Percentiles rank a stretch among this genome's conserved stretches.
Evolutionary conservation across 1,284 basidiomycete species (phyloP).

Genomic region (Neotropicomus parvogracilis): DNA sequence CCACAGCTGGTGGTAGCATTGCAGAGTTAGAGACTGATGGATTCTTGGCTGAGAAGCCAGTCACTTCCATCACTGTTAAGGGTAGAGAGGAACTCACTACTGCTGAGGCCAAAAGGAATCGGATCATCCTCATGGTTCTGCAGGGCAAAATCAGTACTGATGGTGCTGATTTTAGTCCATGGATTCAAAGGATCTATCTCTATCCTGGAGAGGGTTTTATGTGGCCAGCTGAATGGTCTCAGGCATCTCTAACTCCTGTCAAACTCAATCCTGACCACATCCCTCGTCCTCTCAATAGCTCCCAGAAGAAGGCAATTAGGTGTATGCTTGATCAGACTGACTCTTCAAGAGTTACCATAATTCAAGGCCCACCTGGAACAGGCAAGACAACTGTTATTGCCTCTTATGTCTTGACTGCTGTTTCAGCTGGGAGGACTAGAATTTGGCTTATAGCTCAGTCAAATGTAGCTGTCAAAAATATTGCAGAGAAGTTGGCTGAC

Average conservation of each 20-base stretch:
- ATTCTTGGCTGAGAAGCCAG: conserved; percentile 25
- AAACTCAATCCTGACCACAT: conserved; percentile 17
- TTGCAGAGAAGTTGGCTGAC: conserved; percentile 47
- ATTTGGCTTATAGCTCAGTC: conserved; percentile 56
- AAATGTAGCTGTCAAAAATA: conserved; percentile 54
- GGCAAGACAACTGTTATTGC: conserved; percentile 48
- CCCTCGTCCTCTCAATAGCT: conserved; percentile 27
- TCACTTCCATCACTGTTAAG: conserved; percentile 39
- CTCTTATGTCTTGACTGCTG: conserved; percentile 39
- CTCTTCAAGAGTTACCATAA: conserved; percentile 30
- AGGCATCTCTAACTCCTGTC: conserved; percentile 12
- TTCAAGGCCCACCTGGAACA: conserved; percentile 52
- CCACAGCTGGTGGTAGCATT: background rate
- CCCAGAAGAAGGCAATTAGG: conserved; percentile 26
- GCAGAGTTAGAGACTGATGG: conserved; percentile 18
- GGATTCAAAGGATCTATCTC: conserved; percentile 56
- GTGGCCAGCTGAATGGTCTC: conserved; percentile 44
- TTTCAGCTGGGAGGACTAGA: conserved; percentile 23
- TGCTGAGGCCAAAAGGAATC: conserved; percentile 47
- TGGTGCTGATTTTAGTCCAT: conserved; percentile 47
- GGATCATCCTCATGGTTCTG: conserved; percentile 45
- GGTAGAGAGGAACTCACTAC: conserved; percentile 52
- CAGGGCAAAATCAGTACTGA: conserved; percentile 39
- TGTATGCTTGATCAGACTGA: conserved; percentile 29
- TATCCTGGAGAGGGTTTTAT: conserved; percentile 30